Conservation (phyloP, 164 flowering plant species). For the Santalum album region DNA sequence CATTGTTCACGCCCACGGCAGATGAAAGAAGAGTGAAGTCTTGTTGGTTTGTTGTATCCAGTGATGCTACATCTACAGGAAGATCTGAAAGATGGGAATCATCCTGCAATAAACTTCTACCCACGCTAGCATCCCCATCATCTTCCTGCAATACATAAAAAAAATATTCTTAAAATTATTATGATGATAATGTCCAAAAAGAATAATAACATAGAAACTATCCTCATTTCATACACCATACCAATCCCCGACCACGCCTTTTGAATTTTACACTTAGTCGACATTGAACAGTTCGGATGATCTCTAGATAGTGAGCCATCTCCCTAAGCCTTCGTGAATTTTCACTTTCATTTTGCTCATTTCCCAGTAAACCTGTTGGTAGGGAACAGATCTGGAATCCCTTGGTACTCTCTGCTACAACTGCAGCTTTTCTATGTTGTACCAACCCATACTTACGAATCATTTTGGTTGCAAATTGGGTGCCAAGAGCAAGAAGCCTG, state of each 20-base stretch:
- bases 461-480: slow-evolving; percentile 74
- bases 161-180: slow-evolving; percentile 2
- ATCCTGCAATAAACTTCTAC: slow-evolving; percentile 20
- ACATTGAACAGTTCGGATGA: slow-evolving; percentile 60
- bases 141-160: slow-evolving; percentile 32
- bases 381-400: slow-evolving; percentile 12
- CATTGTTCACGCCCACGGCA: slow-evolving; percentile 12
- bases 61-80: slow-evolving; percentile 20
- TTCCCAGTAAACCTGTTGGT: slow-evolving; percentile 17
- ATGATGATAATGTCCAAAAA: background rate
- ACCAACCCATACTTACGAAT: slow-evolving; percentile 61
- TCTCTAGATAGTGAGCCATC: slow-evolving; percentile 72
- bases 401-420: slow-evolving; percentile 10
- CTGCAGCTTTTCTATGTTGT: slow-evolving; percentile 29
- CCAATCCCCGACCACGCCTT: slow-evolving; percentile 52
- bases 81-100: slow-evolving; percentile 29
- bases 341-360: slow-evolving; percentile 16
- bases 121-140: slow-evolving; percentile 22
- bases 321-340: slow-evolving; percentile 44
- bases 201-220: background rate
- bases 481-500: slow-evolving; percentile 75
- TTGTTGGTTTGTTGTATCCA: slow-evolving; percentile 19
- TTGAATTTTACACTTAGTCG: slow-evolving; percentile 37
- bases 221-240: slow-evolving; percentile 22
- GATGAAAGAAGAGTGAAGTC: slow-evolving; percentile 23